Evolutionary conservation across 75 land plant species (phyloP), one percentile per base, ranked within the genome.

Genomic region (Gnetum montanum): DNA sequence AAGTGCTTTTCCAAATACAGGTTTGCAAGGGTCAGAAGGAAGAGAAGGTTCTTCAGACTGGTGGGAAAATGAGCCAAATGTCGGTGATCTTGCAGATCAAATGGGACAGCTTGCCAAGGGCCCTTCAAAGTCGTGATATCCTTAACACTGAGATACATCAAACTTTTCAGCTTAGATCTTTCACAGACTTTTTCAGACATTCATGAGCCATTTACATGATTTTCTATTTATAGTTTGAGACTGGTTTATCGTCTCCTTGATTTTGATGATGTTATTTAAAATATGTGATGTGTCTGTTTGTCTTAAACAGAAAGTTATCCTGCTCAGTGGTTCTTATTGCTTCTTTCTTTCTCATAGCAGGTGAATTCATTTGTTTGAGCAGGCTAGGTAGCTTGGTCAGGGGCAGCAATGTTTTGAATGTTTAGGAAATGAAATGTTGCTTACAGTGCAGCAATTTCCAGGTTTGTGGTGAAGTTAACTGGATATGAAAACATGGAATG

Each of bases 81-180:
- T 46, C 11, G 23, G 10, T 41, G 23, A 46, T 23, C 16, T 46
- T 46, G 48, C 25, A 18, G 16, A 22, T 5, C 48, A 46, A 25
- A 46, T 46, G 48, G 48, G 48, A 46, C 48, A 46, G 26, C 48
- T 46, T 46, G 26, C 48, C 23, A 46, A 46, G 48, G 48, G 23
- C 48, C 48, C 48, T 23, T 10, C 48, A 3, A 23, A 46, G 0
- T 4, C 23, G 8, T 46, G 48, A 46, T 46, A 46, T 16, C 23
- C 19, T 4, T 41, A 22, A 7, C 25, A 8, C 23, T 8, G 23
- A 18, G 23, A 46, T 16, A 4, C 45, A 43, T n/a, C 4, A n/a
- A 20, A n/a, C 19, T 43, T 5, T 43, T 4, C 4, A 6, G 11
- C 16, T 43, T 20, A 46, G 24, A 20, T 25, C 23, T 46, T 18